Conservation (phyloP, 805 yeast species). For the Saccharomycopsis sp. region DNA sequence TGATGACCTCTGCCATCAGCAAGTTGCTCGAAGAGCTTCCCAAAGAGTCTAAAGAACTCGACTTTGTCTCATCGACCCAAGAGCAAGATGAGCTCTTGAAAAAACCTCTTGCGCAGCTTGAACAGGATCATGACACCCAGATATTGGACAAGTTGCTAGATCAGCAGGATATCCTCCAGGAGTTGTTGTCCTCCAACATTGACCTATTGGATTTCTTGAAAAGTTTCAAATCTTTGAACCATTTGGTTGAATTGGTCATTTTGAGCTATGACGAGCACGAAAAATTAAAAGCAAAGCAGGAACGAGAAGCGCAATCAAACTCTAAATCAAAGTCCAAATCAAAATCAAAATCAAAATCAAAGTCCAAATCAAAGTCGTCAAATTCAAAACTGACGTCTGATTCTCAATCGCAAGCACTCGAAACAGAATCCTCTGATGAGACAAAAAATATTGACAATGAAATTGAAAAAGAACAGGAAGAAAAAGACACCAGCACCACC, state of each 20-base stretch:
- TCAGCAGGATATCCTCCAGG: constrained; percentile 67
- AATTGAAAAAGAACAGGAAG: too few relatives aligned
- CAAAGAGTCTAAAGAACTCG: constrained; percentile 26
- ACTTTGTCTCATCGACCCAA: constrained; percentile 28
- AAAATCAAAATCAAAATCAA: too few relatives aligned
- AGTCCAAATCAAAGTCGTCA: too few relatives aligned
- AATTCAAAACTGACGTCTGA: too few relatives aligned
- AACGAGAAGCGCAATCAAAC: too few relatives aligned
- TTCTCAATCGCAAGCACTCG: too few relatives aligned
- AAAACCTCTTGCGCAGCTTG: constrained; percentile 25
- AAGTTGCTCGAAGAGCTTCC: constrained; percentile 30
- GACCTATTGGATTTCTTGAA: constrained; percentile 72
- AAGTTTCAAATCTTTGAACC: constrained; percentile 59
- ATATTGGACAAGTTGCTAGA: constrained; percentile 55
- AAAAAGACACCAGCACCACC: neutral
- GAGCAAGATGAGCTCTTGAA: constrained; percentile 34
- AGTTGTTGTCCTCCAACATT: constrained; percentile 60
- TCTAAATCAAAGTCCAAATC: too few relatives aligned
- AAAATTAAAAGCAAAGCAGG: constrained; percentile 21
- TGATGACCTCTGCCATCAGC: constrained; percentile 46
- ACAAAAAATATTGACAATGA: too few relatives aligned
- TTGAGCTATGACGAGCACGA: constrained; percentile 29
- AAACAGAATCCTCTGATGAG: neutral
- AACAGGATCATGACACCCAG: constrained; percentile 15
- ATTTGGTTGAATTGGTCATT: constrained; percentile 59